Conservation (phyloP, 495 filamentous ascomycete species). For the Podospora australis region DNA sequence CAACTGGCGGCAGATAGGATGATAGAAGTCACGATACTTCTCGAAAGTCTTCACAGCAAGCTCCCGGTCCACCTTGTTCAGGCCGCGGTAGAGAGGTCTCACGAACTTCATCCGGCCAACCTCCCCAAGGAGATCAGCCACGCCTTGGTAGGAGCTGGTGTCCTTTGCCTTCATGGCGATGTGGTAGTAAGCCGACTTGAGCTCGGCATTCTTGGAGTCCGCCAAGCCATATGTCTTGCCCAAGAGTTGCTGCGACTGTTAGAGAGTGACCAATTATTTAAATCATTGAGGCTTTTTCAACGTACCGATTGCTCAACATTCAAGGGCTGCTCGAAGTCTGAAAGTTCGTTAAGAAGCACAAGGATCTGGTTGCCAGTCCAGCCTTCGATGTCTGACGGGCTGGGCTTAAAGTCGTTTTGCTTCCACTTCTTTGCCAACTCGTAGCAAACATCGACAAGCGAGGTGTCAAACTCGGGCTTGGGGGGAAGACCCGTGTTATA, state of each 20-base stretch:
- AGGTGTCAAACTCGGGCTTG: conserved; percentile 85
- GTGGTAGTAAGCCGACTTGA: conserved; percentile 68
- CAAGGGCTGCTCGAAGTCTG: conserved; percentile 57
- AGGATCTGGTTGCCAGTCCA: conserved; percentile 82
- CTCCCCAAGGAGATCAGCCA: conserved; percentile 65
- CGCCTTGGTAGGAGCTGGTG: conserved; percentile 55
- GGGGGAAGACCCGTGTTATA: conserved; percentile 79
- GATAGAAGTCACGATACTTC: conserved; percentile 85
- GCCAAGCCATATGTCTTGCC: conserved; percentile 63
- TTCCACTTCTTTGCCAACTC: conserved; percentile 75
- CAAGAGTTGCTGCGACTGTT: conserved; percentile 46
- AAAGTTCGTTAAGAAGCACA: conserved; percentile 77
- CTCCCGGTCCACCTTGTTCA: conserved; percentile 64
- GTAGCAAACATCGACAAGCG: conserved; percentile 80
- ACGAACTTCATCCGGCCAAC: conserved; percentile 98
- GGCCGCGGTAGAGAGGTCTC: conserved; percentile 66
- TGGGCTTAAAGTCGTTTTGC: conserved; percentile 56
- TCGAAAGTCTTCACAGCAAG: conserved; percentile 78
- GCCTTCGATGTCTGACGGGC: conserved; percentile 56
- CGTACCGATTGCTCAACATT: conserved; percentile 48
- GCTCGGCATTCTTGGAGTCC: conserved; percentile 72
- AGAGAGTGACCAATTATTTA: conserved; percentile 8
- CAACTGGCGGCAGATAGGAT: conserved; percentile 81
- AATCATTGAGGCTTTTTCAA: neutral
- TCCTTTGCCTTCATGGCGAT: conserved; percentile 72